Evolutionary conservation across 257 asterid genomes (phyloP).

Genomic region (Fraxinus pennsylvanica): DNA sequence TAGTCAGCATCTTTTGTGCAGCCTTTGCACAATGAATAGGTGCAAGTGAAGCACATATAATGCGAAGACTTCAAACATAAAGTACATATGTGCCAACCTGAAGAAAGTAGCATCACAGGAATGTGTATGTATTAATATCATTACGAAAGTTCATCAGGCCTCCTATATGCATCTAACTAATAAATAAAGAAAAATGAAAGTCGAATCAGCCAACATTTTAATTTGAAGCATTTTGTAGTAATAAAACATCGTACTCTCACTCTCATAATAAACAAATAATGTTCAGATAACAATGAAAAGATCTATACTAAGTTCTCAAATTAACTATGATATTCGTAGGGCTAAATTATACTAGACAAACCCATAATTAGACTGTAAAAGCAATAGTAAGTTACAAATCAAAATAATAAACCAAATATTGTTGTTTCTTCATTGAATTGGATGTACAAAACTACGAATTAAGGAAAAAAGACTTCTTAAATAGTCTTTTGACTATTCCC

Average conservation of each 20-base stretch:
- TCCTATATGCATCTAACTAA: neutral
- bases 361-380: neutral
- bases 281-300: neutral
- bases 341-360: neutral
- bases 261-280: neutral
- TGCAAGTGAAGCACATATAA: conserved; percentile 87
- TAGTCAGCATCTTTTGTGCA: conserved; percentile 73
- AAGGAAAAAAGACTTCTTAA: neutral
- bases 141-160: conserved; percentile 10
- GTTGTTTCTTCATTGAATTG: neutral
- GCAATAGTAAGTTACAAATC: neutral
- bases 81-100: conserved; percentile 99
- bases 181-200: neutral
- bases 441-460: neutral
- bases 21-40: conserved; percentile 91
- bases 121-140: conserved; percentile 11
- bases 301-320: neutral
- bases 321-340: neutral
- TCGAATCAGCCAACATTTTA: neutral
- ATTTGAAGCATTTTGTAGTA: neutral
- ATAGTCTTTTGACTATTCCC: neutral
- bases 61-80: conserved; percentile 74
- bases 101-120: conserved; percentile 36
- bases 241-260: neutral
- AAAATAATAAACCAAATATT: neutral